phyloP scores from a whole-genome alignment of 2,329 filamentous ascomycete genomes.

The Graphilbum fragrans region DNA sequence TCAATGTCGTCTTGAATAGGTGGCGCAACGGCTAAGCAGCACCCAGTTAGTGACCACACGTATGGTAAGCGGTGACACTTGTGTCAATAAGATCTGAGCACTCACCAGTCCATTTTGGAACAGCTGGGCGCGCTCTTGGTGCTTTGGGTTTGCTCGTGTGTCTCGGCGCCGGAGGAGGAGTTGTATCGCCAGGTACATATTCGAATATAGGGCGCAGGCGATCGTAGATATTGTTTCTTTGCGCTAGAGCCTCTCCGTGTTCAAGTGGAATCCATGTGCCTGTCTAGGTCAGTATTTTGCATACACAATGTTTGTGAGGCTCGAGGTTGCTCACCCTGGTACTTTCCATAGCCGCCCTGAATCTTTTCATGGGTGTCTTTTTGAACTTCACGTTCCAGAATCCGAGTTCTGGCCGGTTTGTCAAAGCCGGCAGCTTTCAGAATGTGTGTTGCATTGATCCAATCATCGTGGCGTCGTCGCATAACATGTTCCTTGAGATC shows the following conservation, averaged over 20 bases:
- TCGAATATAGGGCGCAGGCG: conserved; percentile 82
- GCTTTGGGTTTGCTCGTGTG: conserved; percentile 81
- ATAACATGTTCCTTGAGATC: conserved; percentile 84
- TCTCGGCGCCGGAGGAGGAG: conserved; percentile 85
- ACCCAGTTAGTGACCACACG: too few relatives aligned
- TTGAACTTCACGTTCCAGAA: conserved; percentile 92
- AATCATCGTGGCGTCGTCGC: conserved; percentile 84
- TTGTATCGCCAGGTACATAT: conserved; percentile 71
- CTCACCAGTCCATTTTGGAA: conserved; percentile 46
- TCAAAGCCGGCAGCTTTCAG: conserved; percentile 95
- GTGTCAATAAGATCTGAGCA: neutral
- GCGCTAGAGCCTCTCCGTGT: conserved; percentile 68
- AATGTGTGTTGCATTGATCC: conserved; percentile 99
- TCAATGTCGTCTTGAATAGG: conserved; percentile 51
- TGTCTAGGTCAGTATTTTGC: conserved; percentile 19
- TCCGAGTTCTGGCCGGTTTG: conserved; percentile 88
- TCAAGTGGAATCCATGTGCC: conserved; percentile 93
- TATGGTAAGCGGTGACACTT: neutral
- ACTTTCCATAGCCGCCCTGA: conserved; percentile 96
- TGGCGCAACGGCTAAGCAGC: conserved; percentile 13
- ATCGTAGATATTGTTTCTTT: conserved; percentile 76
- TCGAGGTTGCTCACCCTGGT: conserved; percentile 54
- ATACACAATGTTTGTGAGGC: neutral
- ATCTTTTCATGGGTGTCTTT: conserved; percentile 97
- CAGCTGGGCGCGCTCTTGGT: conserved; percentile 48